These are phyloP conservation scores for Microcos paniculata DNA, from an alignment of 345 rosid species.

Conservation along the genomic window DNA sequence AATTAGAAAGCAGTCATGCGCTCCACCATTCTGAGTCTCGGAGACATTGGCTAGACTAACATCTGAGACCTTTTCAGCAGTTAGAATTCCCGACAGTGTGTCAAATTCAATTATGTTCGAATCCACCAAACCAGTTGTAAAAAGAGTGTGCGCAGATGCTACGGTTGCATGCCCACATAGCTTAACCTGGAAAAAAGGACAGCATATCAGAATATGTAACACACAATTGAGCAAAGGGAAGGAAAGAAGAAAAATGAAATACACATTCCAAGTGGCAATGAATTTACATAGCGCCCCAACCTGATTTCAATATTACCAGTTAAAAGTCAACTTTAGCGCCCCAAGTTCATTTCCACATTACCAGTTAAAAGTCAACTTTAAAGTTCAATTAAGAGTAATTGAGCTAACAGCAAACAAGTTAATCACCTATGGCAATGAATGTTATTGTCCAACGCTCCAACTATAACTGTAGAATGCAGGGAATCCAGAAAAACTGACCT, in stretches of 20 bases:
- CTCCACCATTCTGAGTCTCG: constrained; percentile 30
- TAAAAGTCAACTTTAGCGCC: not conserved
- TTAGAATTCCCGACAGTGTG: constrained; percentile 64
- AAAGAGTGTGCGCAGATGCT: constrained; percentile 73
- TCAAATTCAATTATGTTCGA: constrained; percentile 60
- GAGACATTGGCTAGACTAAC: constrained; percentile 12
- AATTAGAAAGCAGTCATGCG: constrained; percentile 32
- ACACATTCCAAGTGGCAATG: not conserved
- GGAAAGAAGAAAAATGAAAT: not conserved
- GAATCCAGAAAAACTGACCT: constrained; percentile 26
- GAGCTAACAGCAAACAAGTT: not conserved
- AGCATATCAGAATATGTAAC: not conserved
- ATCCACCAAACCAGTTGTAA: constrained; percentile 47
- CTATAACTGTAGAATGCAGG: not conserved
- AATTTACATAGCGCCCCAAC: not conserved
- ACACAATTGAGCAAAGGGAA: not conserved
- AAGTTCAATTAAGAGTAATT: not conserved
- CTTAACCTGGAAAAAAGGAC: constrained; percentile 40
- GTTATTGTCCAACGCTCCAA: not conserved
- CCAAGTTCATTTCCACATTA: not conserved
- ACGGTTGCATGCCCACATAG: constrained; percentile 91
- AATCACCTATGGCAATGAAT: not conserved
- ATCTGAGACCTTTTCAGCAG: constrained; percentile 53
- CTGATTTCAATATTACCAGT: no score
- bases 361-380: not conserved